Base-by-base conservation (phyloP, 2,329 filamentous ascomycete species). In the Diaporthe velutina region DNA sequence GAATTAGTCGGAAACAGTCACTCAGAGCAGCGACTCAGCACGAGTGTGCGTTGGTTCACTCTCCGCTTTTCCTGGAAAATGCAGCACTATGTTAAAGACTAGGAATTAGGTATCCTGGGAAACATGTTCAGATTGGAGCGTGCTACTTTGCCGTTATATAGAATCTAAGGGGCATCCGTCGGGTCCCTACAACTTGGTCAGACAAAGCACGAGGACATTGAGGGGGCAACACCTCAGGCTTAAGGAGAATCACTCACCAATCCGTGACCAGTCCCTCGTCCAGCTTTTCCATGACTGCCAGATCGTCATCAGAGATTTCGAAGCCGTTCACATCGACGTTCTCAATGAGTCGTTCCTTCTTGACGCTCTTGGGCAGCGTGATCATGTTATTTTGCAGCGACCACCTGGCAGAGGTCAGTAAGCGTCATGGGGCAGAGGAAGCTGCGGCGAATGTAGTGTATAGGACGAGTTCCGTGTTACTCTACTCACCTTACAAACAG, bases 211-310 rank as follows among this genome's bases (percentile, higher is more conserved):
- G 8, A 22, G n/a, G 5, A 48, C 4, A 10, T 50, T 13, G 30
- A 70, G 7, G 30, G 35, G 22, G 2, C 15, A 4, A 33, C 55
- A 4, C 19, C n/a, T n/a, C n/a, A 9, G 15, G 22, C 12, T 19
- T 0, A 35, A 35, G n/a, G 17, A 48, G 4, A 9, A 22, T 38
- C 19, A 70, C 84, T 77, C 73, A 88, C 91, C 90, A 89, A 84
- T 93, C 92, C 2, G 93, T 95, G 2, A 95, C 92, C 35, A 95
- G 85, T 79, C 91, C 88, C 83, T 96, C 93, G 81, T 95, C 93
- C 68, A 95, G 83, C 0, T 79, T 86, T 79, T 94, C 91, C 87
- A 95, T 84, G 7, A 70, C 83, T 78, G 86, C 81, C 87, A 95
- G 88, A 80, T 95, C 92, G n/a, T 82, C 86, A n/a, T 87, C 85